Evolutionary conservation across 768 basidiomycete genomes (phyloP), one percentile per base, ranked within the genome.

Genomic region (Baorangia bicolor): DNA sequence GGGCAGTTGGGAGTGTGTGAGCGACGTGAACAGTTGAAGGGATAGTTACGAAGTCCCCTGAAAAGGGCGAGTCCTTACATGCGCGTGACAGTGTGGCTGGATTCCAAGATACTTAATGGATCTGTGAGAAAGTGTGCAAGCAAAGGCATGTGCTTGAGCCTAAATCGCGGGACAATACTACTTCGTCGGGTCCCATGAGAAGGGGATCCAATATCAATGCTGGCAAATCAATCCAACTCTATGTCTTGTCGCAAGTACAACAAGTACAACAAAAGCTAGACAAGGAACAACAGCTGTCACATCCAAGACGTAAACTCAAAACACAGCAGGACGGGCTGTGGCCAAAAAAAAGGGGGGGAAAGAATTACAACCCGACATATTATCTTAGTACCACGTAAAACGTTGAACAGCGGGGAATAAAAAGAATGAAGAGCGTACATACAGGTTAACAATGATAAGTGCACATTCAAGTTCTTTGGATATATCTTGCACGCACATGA

Each of bases 1-100:
- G 65, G 92, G 92, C n/a, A 77, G 81, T 20, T 99, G 95, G 92
- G 97, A 98, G 73, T 95, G 94, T 69, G 92, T 98, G 53, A 94
- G 89, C 65, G 94, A 98, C 66, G 87, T 97, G 83, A 87, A 87
- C 57, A 92, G 91, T 68, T 96, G 79, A 68, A 27, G 12, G 35
- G 31, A n/a, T 41, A n/a, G n/a, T n/a, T n/a, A n/a, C n/a, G n/a
- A n/a, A n/a, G n/a, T n/a, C n/a, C n/a, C n/a, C n/a, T n/a, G n/a
- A n/a, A n/a, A n/a, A n/a, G n/a, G n/a, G n/a, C n/a, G n/a, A n/a
- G n/a, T n/a, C n/a, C n/a, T n/a, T n/a, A n/a, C n/a, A n/a, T n/a
- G n/a, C n/a, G n/a, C n/a, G n/a, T n/a, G n/a, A n/a, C n/a, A n/a
- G n/a, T n/a, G n/a, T n/a, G n/a, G n/a, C n/a, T n/a, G n/a, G n/a